Base-by-base conservation (phyloP, 2,329 filamentous ascomycete genomes). In the Stachybotrys echinatus region DNA sequence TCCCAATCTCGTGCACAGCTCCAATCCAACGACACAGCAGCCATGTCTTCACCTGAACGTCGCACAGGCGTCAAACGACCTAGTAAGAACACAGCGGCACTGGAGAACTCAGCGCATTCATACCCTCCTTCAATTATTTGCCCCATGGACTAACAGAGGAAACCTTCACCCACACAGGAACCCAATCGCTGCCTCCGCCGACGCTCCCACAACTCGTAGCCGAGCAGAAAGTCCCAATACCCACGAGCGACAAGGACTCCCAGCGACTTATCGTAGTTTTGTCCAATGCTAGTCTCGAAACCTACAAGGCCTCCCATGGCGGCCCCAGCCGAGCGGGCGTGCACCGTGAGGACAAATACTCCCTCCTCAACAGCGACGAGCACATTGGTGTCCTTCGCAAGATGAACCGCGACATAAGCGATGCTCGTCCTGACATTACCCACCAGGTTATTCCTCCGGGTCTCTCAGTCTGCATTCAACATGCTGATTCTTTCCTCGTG, bases 301-400 rank as follows among this genome's bases (percentile, higher is more conserved):
- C 94, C 1, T 97, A 96, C 79, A 95, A 95, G 68, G 89, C 94
- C 1, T 88, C 89, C 19, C 85, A 90, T 58, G 85, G 85, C 53
- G 81, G 85, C 68, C 79, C 65, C 69, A 81, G 66, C 73, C 85
- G 73, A 71, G 83, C 67, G 75, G 77, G 83, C 27, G 74, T 79
- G 51, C 81, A 83, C 53, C 83, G 88, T 47, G 92, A 96, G 62
- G 92, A 96, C 68, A 97, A 97, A 71, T 99, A 95, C 73, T 95
- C 92, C 54, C 78, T 99, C 48, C 84, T 99, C 64, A 99, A 99
- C 78, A 96, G 92, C 71, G 94, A 99, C 66, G 94, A 99, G 73
- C 94, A 99, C 68, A 99, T 99, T 60, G 94, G 94, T 55, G 88
- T 97, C 57, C 96, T 99, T 91, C 87, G 94, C 64, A 99, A 97